Evolutionary conservation across 1,284 basidiomycete genomes (phyloP).

Genomic region (Pseudozyma sp.): DNA sequence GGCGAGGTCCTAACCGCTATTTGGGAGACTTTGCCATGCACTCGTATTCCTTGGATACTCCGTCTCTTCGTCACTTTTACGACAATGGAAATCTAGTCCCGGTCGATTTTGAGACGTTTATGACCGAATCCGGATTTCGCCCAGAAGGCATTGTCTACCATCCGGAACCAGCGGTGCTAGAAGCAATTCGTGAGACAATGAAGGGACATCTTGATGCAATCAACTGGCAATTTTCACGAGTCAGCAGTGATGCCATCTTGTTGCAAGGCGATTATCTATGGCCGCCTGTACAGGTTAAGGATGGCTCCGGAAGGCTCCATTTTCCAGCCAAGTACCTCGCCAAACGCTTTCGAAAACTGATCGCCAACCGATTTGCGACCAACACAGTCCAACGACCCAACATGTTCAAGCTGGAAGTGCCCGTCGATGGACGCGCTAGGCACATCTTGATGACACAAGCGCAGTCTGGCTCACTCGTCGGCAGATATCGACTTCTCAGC

Average conservation of each 20-base stretch:
- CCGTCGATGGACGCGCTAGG: neutral
- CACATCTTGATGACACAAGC: neutral
- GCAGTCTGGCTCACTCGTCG: too few species aligned
- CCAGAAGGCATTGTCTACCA: neutral
- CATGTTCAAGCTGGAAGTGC: neutral
- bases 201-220: neutral
- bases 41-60: too few species aligned
- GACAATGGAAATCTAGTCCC: too few species aligned
- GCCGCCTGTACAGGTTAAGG: neutral
- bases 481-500: too few species aligned
- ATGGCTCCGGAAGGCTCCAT: neutral
- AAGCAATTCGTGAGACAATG: neutral
- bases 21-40: too few species aligned
- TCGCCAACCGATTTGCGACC: neutral
- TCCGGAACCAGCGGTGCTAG: constrained; percentile 2
- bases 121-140: neutral
- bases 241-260: neutral
- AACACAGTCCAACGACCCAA: neutral
- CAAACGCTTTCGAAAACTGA: neutral
- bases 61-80: too few species aligned
- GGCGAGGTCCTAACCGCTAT: too few species aligned
- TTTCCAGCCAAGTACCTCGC: neutral
- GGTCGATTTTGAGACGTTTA: too few species aligned
- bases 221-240: too few species aligned
- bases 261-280: neutral